Conservation (phyloP, 768 basidiomycete species). For the Trametopsis cervina region DNA sequence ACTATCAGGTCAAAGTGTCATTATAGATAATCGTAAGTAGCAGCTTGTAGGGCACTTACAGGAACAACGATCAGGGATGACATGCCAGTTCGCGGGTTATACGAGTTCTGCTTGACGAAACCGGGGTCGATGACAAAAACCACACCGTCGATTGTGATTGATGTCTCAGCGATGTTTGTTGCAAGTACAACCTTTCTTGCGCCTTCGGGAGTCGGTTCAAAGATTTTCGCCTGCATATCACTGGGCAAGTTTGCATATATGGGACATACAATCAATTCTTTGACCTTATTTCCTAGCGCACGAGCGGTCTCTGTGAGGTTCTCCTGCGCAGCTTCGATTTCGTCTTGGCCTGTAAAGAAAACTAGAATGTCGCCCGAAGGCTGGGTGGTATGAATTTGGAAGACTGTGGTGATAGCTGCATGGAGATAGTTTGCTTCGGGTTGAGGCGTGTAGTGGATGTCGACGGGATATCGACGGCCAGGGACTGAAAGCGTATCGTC, state of each 20-base stretch:
- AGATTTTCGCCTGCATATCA: slow-evolving; percentile 99
- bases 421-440: slow-evolving; percentile 99
- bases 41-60: slow-evolving; percentile 37
- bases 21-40: background rate
- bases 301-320: slow-evolving; percentile 93
- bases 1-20: slow-evolving; percentile 36
- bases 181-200: slow-evolving; percentile 97
- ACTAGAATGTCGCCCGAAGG: slow-evolving; percentile 97
- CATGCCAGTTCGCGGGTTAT: slow-evolving; percentile 98
- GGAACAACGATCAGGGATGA: slow-evolving; percentile 94
- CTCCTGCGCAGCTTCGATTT: slow-evolving; percentile 96
- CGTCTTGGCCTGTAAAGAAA: slow-evolving; percentile 98
- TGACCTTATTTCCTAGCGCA: slow-evolving; percentile 91
- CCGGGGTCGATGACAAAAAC: slow-evolving; percentile 99
- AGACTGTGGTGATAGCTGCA: slow-evolving; percentile 96
- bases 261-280: slow-evolving; percentile 91
- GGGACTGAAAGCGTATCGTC: slow-evolving; percentile 56
- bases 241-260: slow-evolving; percentile 99
- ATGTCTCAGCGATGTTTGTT: slow-evolving; percentile 99
- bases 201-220: slow-evolving; percentile 96
- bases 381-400: slow-evolving; percentile 98
- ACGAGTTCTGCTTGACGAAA: slow-evolving; percentile 98
- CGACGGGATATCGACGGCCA: slow-evolving; percentile 94
- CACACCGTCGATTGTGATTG: slow-evolving; percentile 98
- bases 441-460: slow-evolving; percentile 98